Evolutionary conservation across 164 flowering plant species (phyloP), one percentile per base, ranked within the genome.

Genomic region (Vitis riparia): DNA sequence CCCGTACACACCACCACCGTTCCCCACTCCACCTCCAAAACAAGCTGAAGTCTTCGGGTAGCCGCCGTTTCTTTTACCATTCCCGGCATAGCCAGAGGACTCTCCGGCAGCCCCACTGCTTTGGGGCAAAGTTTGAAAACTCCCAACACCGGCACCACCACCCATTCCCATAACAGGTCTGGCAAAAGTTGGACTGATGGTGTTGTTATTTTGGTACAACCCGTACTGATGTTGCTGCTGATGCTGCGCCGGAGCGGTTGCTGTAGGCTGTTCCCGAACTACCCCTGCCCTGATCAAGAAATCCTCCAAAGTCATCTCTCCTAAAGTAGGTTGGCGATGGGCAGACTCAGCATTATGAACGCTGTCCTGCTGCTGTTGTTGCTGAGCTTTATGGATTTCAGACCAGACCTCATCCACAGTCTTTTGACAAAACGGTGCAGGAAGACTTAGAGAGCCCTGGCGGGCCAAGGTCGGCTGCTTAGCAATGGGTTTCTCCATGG

Each of bases 261-360:
- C 30, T 0, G 51, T 16, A 27, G 64, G 13, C 5, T 75, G 79
- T 65, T 90, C 96, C 69, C 92, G 74, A 30, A 90, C 98, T 15
- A 95, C 90, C 68, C 98, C 98, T 5, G 99, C 99, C 68, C 78
- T 90, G 2, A 95, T 67, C 56, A 95, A 68, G 74, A 95, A 95
- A 77, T 93, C 99, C 76, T 95, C 99, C 10, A 95, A 68, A 0
- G 98, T 95, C 99, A 93, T 90, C 80, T 95, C 98, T n/a, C 98
- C 97, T 15, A 91, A 90, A 5, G 97, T 90, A 15, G 87, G 76
- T 62, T 90, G 93, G 47, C 90, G 77, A 37, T 78, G 78, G 60
- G 89, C 70, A 15, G 80, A 63, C 6, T 76, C 83, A 1, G 82
- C 13, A 65, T 59, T 78, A 17, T 64, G 79, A 17, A 71, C 63